phyloP scores from a whole-genome alignment of 805 yeast species.

The Saccharomycopsis lassenensis region DNA sequence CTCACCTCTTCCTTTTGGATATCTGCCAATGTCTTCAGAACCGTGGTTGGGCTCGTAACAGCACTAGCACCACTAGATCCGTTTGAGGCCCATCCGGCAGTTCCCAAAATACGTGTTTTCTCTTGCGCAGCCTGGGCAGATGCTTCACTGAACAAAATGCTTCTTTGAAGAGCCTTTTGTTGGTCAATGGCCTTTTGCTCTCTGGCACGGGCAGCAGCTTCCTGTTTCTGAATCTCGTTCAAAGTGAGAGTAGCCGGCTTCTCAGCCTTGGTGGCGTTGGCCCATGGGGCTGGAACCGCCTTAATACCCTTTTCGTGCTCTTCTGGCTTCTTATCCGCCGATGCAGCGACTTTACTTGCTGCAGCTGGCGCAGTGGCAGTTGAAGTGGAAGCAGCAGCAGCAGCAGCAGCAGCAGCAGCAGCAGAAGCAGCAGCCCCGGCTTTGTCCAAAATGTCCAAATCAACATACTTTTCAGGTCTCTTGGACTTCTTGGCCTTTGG shows the following conservation, averaged over 20 bases:
- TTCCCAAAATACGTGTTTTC: slow-evolving; percentile 24
- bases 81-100: slow-evolving; percentile 31
- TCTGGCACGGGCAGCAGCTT: slow-evolving; percentile 36
- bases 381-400: slow-evolving; percentile 15
- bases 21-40: slow-evolving; percentile 45
- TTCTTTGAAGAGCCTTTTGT: slow-evolving; percentile 18
- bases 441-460: no score
- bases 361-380: neutral
- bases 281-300: no score
- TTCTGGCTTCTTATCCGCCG: no score
- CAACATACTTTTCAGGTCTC: no score
- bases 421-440: neutral
- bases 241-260: slow-evolving; percentile 34
- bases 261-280: slow-evolving; percentile 12
- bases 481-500: slow-evolving; percentile 13
- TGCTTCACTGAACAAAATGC: slow-evolving; percentile 19
- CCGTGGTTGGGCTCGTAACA: slow-evolving; percentile 19
- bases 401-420: neutral
- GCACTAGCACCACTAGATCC: no score
- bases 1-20: slow-evolving; percentile 48
- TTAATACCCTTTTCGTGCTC: no score
- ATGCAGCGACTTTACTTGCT: neutral
- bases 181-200: slow-evolving; percentile 28
- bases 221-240: slow-evolving; percentile 37
- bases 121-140: slow-evolving; percentile 19